A percentile compares a stretch with the other conserved stretches of the same genome.
These are phyloP conservation scores for Aquilaria malaccensis DNA, from an alignment of 345 rosid genomes.

Conservation along the genomic window DNA sequence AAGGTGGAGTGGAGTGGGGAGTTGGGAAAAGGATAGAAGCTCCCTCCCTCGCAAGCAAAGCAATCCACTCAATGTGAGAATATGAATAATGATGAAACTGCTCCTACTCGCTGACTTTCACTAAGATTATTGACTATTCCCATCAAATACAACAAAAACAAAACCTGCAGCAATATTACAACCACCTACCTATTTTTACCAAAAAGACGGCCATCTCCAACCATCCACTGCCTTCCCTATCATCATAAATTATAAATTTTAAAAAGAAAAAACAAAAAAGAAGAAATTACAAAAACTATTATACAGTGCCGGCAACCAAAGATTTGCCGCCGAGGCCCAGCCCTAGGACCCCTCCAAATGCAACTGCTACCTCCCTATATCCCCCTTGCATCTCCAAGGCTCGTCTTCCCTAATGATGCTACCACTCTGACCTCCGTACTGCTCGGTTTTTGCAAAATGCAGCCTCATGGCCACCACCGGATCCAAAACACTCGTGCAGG, in stretches of 20 bases:
- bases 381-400: conserved; percentile 54
- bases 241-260: conserved; percentile 22
- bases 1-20: too few relatives aligned
- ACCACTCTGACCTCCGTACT: conserved; percentile 35
- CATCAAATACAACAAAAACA: conserved; percentile 45
- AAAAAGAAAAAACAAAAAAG: too few relatives aligned
- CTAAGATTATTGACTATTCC: conserved; percentile 43
- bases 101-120: conserved; percentile 12
- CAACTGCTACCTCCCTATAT: conserved; percentile 48
- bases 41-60: too few relatives aligned
- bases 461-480: conserved; percentile 56
- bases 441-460: conserved; percentile 48
- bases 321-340: conserved; percentile 14
- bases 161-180: conserved; percentile 36
- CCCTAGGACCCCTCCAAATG: conserved; percentile 17
- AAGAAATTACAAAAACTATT: conserved; percentile 31
- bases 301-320: conserved; percentile 37
- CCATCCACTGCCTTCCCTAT: conserved; percentile 27
- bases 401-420: conserved; percentile 41
- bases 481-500: conserved; percentile 42
- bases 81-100: neutral
- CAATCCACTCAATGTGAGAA: neutral
- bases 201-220: conserved; percentile 17
- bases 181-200: conserved; percentile 26
- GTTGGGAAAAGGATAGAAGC: too few relatives aligned